These are phyloP conservation scores for Yarrowia hollandica DNA, from an alignment of 805 yeast genomes.

Conservation along the genomic window DNA sequence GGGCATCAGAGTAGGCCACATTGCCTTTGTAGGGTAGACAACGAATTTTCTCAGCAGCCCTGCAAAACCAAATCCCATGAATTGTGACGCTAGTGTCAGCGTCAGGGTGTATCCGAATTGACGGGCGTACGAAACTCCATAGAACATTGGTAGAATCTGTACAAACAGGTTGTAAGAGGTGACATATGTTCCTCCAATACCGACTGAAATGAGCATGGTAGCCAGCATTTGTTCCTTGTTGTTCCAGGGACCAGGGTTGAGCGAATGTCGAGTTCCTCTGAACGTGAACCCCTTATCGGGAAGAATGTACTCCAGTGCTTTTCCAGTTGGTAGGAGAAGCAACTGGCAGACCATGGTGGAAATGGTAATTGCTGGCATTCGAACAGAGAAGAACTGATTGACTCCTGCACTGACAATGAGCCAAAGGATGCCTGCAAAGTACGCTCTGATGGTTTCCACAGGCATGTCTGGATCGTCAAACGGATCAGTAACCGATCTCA, in stretches of 20 bases:
- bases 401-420: constrained; percentile 54
- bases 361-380: constrained; percentile 53
- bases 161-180: constrained; percentile 33
- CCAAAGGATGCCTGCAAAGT: constrained; percentile 45
- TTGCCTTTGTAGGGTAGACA: constrained; percentile 47
- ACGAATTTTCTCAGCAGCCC: constrained; percentile 56
- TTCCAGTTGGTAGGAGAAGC: constrained; percentile 57
- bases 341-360: constrained; percentile 48
- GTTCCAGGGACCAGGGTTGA: constrained; percentile 66
- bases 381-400: constrained; percentile 57
- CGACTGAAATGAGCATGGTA: constrained; percentile 45
- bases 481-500: constrained; percentile 55
- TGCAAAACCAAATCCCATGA: constrained; percentile 55
- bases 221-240: constrained; percentile 65
- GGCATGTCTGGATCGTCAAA: constrained; percentile 50
- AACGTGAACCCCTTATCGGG: constrained; percentile 51
- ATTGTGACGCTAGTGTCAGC: constrained; percentile 51
- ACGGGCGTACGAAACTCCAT: constrained; percentile 39
- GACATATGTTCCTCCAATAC: constrained; percentile 38
- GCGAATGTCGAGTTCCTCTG: constrained; percentile 45
- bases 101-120: constrained; percentile 49
- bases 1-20: constrained; percentile 59
- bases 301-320: constrained; percentile 43
- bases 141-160: constrained; percentile 41
- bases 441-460: constrained; percentile 53